These are phyloP conservation scores for Penicillium chermesinum DNA, from an alignment of 495 filamentous ascomycete species.

Conservation along the genomic window DNA sequence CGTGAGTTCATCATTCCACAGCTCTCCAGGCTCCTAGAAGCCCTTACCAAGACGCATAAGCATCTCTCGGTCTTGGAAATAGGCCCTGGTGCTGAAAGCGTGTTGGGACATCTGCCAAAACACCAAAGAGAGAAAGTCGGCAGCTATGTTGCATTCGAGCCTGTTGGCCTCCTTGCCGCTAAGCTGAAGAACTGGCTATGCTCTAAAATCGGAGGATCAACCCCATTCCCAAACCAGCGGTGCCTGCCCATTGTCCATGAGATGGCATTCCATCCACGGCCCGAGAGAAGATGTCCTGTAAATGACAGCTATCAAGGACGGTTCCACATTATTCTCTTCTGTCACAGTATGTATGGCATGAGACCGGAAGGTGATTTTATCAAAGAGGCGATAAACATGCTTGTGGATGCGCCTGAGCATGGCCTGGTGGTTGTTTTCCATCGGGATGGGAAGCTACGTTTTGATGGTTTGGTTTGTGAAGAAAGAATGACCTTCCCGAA, in stretches of 20 bases:
- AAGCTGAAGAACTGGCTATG: conserved; percentile 45
- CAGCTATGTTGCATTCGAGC: conserved; percentile 54
- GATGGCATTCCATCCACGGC: no score
- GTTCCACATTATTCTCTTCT: conserved; percentile 57
- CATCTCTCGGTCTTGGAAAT: conserved; percentile 56
- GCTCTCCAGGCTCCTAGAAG: conserved; percentile 38
- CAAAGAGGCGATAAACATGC: conserved; percentile 46
- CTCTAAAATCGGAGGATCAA: conserved; percentile 15
- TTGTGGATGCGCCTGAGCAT: conserved; percentile 39
- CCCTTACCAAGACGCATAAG: conserved; percentile 43
- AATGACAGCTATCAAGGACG: conserved; percentile 9
- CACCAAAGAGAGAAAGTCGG: conserved; percentile 41
- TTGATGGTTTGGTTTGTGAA: conserved; percentile 50
- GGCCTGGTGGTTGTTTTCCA: conserved; percentile 54
- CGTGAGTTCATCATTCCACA: conserved; percentile 56
- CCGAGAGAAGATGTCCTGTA: no score
- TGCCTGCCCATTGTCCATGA: conserved; percentile 38
- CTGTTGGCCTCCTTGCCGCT: conserved; percentile 47
- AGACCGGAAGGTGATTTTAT: conserved; percentile 45
- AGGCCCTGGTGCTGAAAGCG: conserved; percentile 53
- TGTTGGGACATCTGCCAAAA: conserved; percentile 49
- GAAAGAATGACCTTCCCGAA: conserved; percentile 47
- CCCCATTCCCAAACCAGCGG: conserved; percentile 43
- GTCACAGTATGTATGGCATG: conserved; percentile 63
- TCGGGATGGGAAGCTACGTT: conserved; percentile 38